These are phyloP conservation scores for Podila verticillata DNA, from an alignment of 192 early-diverging fungal genomes.

Conservation along the genomic window DNA sequence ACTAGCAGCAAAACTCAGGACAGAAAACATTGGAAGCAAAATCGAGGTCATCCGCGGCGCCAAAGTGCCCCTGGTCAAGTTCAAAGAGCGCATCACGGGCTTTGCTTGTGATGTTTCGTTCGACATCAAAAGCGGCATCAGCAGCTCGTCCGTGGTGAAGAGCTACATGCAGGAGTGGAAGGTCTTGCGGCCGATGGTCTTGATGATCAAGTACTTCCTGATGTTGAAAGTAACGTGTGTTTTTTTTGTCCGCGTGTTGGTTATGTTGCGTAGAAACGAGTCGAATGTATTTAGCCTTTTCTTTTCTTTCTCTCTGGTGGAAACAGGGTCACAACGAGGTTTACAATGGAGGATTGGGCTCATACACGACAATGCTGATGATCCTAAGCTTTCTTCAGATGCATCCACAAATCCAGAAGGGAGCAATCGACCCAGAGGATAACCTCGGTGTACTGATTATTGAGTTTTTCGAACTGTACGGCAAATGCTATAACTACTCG, in stretches of 20 bases:
- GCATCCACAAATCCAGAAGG: constrained; percentile 80
- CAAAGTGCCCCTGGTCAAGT: constrained; percentile 94
- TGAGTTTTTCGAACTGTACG: constrained; percentile 95
- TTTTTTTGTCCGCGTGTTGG: neutral
- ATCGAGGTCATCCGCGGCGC: constrained; percentile 64
- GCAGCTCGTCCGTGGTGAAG: constrained; percentile 65
- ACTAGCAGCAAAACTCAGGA: constrained; percentile 40
- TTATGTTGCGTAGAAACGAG: neutral
- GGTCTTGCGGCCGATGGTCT: constrained; percentile 71
- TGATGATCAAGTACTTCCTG: constrained; percentile 91
- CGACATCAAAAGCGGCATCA: constrained; percentile 75
- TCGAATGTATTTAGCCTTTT: neutral
- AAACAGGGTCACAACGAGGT: constrained; percentile 79
- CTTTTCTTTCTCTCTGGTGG: neutral
- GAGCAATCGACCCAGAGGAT: constrained; percentile 65
- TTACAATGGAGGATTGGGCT: constrained; percentile 88
- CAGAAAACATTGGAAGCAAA: constrained; percentile 50
- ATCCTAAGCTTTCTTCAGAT: constrained; percentile 85
- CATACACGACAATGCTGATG: constrained; percentile 82
- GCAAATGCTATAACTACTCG: constrained; percentile 77
- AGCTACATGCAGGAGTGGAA: constrained; percentile 67
- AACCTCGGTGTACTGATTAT: constrained; percentile 91
- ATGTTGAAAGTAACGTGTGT: constrained; percentile 55
- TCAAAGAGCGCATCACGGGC: constrained; percentile 75
- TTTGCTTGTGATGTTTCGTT: constrained; percentile 88